Evolutionary conservation across 2,329 filamentous ascomycete species (phyloP).

Genomic region (Sclerotinia nivalis): DNA sequence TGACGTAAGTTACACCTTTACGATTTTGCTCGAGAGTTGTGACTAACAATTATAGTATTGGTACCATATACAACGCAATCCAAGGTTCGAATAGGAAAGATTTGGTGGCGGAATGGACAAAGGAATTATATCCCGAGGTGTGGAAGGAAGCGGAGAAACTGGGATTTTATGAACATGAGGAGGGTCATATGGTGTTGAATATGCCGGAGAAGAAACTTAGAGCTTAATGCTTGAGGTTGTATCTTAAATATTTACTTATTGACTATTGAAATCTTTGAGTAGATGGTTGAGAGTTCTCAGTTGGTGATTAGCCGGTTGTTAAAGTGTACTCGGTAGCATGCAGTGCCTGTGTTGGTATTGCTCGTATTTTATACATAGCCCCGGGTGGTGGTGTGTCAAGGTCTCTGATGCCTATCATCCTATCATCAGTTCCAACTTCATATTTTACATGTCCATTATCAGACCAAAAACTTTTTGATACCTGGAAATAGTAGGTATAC

Average conservation of each 20-base stretch:
- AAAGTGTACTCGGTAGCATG: neutral
- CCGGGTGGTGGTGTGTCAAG: neutral
- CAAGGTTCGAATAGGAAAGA: conserved; percentile 65
- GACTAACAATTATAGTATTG: conserved; percentile 56
- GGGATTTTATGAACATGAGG: conserved; percentile 34
- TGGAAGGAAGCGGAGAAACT: conserved; percentile 62
- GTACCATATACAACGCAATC: conserved; percentile 73
- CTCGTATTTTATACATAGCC: neutral
- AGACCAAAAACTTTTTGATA: too few relatives aligned
- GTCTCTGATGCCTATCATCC: too few relatives aligned
- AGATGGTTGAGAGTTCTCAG: neutral
- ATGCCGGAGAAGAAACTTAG: conserved; percentile 34
- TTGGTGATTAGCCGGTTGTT: neutral
- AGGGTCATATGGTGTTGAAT: conserved; percentile 37
- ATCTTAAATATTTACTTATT: neutral
- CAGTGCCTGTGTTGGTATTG: too few relatives aligned
- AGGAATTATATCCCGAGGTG: conserved; percentile 62
- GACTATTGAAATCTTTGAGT: neutral
- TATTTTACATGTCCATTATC: too few relatives aligned
- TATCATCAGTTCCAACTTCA: too few relatives aligned
- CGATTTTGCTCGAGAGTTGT: neutral
- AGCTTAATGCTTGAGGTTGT: conserved; percentile 25
- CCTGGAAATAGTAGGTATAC: too few relatives aligned
- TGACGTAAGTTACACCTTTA: conserved; percentile 61
- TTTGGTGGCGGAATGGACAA: conserved; percentile 73